Conservation (phyloP, 768 basidiomycete species). For the Russula emetica region DNA sequence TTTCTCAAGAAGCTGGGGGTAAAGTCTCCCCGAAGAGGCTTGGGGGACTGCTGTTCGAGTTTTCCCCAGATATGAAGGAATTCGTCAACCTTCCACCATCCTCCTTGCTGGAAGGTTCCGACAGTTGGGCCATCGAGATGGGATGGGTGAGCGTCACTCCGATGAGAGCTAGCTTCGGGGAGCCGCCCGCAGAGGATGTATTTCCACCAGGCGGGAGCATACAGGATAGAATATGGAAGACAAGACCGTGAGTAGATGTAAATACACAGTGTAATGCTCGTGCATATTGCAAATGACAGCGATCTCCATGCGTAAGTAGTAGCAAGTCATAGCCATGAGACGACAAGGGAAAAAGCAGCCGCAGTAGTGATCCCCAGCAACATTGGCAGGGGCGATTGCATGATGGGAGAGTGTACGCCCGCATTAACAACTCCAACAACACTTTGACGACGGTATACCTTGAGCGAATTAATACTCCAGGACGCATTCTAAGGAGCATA, state of each 20-base stretch:
- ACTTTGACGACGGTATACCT: conserved; percentile 49
- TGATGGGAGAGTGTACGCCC: conserved; percentile 5
- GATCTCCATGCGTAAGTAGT: conserved; percentile 18
- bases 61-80: conserved; percentile 63
- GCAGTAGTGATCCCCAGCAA: conserved; percentile 2
- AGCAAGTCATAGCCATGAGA: conserved; percentile 5
- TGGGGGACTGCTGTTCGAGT: conserved; percentile 60
- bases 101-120: conserved; percentile 68
- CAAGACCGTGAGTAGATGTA: conserved; percentile 46
- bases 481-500: conserved; percentile 56
- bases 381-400: conserved; percentile 1
- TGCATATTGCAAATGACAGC: neutral
- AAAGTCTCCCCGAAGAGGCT: conserved; percentile 14
- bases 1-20: neutral
- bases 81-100: conserved; percentile 58
- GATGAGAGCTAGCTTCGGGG: conserved; percentile 68
- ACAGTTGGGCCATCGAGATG: conserved; percentile 72
- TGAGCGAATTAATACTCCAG: conserved; percentile 75
- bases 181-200: conserved; percentile 40
- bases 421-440: conserved; percentile 18
- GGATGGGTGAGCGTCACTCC: conserved; percentile 77
- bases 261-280: conserved; percentile 4
- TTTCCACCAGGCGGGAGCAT: conserved; percentile 32
- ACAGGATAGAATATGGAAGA: conserved; percentile 49
- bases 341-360: neutral